Base-by-base conservation (phyloP, 805 yeast genomes). In the Ogataea neopini region DNA sequence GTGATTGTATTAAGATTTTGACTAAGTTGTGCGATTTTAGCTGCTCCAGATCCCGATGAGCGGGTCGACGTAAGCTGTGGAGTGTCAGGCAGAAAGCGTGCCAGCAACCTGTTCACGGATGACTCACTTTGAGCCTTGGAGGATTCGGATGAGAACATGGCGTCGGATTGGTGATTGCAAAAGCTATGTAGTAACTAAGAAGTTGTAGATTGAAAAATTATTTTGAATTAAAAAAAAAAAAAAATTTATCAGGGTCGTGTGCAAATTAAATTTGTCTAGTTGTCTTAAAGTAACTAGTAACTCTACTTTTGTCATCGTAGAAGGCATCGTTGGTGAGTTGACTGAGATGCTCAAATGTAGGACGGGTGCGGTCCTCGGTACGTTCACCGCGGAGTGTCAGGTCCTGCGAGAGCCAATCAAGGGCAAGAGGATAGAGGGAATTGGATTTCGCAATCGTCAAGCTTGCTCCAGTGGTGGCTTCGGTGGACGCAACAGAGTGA, bases 371-470 rank as follows among this genome's bases (percentile, higher is more conserved):
- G 59, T 61, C 73, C 17, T 77, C 80, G 6, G 69, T 77, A 51
- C 83, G 71, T 23, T 71, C 72, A 22, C 86, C 92, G 49, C 88
- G 72, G 51, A 63, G 68, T 43, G 59, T 65, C 54, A 76, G 73
- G 57, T 83, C 88, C 1, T 68, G 63, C 19, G 67, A 56, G 19
- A 87, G 68, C 95, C 95, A 87, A 32, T 74, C 68, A 48, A 84
- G 66, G 0, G 90, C 91, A 44, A 87, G 64, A 3, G 95, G 95
- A 62, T 87, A 89, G 30, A 87, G 66, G 35, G 85, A 77, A 39
- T 76, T 72, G 3, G 77, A 71, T 20, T 72, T 65, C 10, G 71
- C 65, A 10, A 82, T 69, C 30, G n/a, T 55, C 61, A 33, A 78
- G 64, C 10, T 48, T 49, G 11, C 35, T 23, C 9, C 45, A 51